Base-by-base conservation (phyloP, 371 early-diverging fungal genomes). In the Mucor sp. region DNA sequence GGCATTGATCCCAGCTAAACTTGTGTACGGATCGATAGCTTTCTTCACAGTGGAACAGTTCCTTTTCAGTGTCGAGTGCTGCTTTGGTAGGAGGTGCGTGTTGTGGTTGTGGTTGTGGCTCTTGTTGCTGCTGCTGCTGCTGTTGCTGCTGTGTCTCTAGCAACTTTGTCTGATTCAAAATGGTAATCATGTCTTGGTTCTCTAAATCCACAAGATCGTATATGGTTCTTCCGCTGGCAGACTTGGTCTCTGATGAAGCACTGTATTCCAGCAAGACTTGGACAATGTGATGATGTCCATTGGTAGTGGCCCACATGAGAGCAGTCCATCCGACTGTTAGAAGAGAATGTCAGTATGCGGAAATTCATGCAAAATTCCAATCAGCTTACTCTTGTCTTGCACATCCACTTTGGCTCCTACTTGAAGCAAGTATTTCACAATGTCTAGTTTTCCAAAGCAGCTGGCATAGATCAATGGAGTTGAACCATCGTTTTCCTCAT, bases 221-320 rank as follows among this genome's bases (percentile, higher is more conserved):
- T 3, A 92, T 88, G 0, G 93, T 90, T 39, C 90, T 83, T 9
- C 97, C 96, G 33, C 86, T 85, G 37, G 83, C 71, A 0, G 94
- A 91, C 64, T 82, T 81, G 12, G 88, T 75, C 7, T 83, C 76
- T 5, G 89, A 79, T 27, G 89, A 86, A 15, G 96, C 98, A 21
- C 95, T 94, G 66, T 85, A 73, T 35, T 89, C 91, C 27, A 96
- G 68, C 33, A 97, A 83, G 19, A 90, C 56, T 62, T 87, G 82
- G 19, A 92, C 93, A 28, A 91, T 82, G n/a, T 78, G 75, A 50
- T 85, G 82, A 77, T 94, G 90, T 62, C 90, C 90, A 80, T 94
- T 96, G 56, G 91, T 90, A 43, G 91, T 91, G 0, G 98, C 96
- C 98, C 98, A 97, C 85, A 96, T 90, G 14, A 96, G 82, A 8